Base-by-base conservation (phyloP, 140 eudicot genomes). In the Bidens hawaiensis region DNA sequence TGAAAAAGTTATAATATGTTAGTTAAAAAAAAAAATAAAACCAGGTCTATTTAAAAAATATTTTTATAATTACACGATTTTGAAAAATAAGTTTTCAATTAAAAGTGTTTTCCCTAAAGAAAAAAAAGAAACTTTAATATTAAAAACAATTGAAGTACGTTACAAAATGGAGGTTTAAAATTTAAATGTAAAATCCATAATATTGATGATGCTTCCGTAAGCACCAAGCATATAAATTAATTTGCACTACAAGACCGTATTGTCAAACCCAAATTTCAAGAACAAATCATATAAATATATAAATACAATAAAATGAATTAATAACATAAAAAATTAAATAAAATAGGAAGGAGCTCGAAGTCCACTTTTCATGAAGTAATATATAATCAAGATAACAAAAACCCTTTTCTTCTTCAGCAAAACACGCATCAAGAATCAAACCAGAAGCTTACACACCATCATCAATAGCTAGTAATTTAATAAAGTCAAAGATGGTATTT, bases 381-480 rank as follows among this genome's bases (percentile, higher is more conserved):
- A n/a, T n/a, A n/a, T n/a, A 58, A 52, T 51, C 54, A 48, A 60
- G 64, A 41, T 63, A 78, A 61, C 59, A 59, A 75, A 53, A 47
- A 74, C 61, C 78, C 82, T 81, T 87, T 83, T 71, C 82, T 77
- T 84, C 79, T 56, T 76, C 71, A 76, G 79, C 87, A 88, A 88
- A 88, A 65, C 65, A 81, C 77, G 86, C 79, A 36, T 27, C 15
- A 64, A 63, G 70, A 54, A 62, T 62, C 65, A 48, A 62, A 28
- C 61, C 66, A 38, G 76, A 68, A 64, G 53, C 69, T 54, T 70
- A 66, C 82, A 61, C 79, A 71, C 70, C 34, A 9, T 65, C 45
- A 72, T 61, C 10, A 28, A 6, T 13, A 31, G 4, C 19, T 58
- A 22, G 31, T n/a, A 26, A 60, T 51, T 31, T 25, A 50, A 28